Evolutionary conservation across 176 grass and related monocot species (phyloP), one percentile per base, ranked within the genome.

Genomic region (Thinopyrum elongatum): DNA sequence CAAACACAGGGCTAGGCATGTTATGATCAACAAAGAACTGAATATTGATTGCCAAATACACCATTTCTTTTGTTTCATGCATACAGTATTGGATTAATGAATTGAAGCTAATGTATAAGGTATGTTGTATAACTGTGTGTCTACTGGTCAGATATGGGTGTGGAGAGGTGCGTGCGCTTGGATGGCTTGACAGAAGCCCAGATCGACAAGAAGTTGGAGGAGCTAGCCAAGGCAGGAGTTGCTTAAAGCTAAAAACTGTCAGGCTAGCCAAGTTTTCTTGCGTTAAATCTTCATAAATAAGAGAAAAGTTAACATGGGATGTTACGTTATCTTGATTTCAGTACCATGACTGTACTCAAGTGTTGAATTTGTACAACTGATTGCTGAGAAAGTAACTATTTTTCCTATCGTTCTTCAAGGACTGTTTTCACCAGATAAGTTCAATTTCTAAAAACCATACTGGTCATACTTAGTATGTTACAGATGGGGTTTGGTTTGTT

Each of bases 141-240:
- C 62, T 71, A 80, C 21, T 36, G 78, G 30, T 55, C 71, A 94
- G 92, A 83, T 74, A 89, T 92, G 92, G 92, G 92, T 8, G 90
- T 92, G 11, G 92, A 94, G 90, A 94, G 87, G 47, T 94, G 92
- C 3, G 92, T 87, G 70, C 36, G 72, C 14, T 92, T 94, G 90
- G 84, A 92, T 73, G 92, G 92, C 34, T 49, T 92, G 38, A 89
- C 92, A 8, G 84, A 91, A 84, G 87, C 74, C 4, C 90, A 94
- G 59, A 94, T 94, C 49, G 86, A 92, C 85, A 80, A 83, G 61
- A 94, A 92, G 84, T 85, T 94, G 77, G 92, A 94, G 92, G 90
- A 94, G 27, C 84, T 94, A 8, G 81, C 80, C 27, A 92, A 86
- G 70, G 87, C 84, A 2, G 81, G 84, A 41, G 77, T 63, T 70